Conservation (phyloP, 306 rosid species). For the Malus asiatica region DNA sequence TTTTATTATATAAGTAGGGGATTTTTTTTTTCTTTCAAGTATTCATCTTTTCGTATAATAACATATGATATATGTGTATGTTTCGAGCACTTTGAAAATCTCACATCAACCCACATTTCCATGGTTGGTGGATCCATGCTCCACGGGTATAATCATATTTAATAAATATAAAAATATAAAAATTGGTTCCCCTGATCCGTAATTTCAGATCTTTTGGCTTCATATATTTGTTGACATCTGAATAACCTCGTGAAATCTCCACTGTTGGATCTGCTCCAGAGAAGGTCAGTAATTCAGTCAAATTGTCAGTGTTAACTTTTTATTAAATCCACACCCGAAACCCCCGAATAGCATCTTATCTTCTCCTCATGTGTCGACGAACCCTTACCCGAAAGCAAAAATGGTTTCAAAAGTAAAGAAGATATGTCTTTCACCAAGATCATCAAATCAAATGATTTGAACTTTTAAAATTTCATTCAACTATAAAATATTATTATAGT, state of each 20-base stretch:
- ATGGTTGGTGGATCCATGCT: background rate
- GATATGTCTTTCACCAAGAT: too few relatives aligned
- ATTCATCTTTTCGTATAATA: too few relatives aligned
- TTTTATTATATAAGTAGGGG: too few relatives aligned
- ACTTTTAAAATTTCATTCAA: too few relatives aligned
- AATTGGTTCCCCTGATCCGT: background rate
- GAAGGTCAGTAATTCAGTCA: background rate
- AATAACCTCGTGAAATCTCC: background rate
- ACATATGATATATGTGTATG: too few relatives aligned
- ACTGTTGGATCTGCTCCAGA: background rate
- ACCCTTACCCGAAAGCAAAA: background rate
- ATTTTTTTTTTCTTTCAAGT: too few relatives aligned
- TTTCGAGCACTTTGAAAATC: too few relatives aligned
- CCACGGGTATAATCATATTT: background rate
- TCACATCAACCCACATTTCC: too few relatives aligned
- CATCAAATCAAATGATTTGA: too few relatives aligned
- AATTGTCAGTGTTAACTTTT: background rate
- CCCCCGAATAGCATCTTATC: conserved; percentile 4
- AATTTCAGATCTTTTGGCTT: conserved; percentile 8
- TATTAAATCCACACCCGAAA: too few relatives aligned
- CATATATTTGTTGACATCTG: background rate
- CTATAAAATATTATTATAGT: too few relatives aligned
- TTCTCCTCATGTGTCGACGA: background rate
- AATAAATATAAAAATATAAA: background rate
- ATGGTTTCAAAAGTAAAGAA: too few relatives aligned